phyloP scores from a whole-genome alignment of 2,329 filamentous ascomycete species.

The Zopfia rhizophila region DNA sequence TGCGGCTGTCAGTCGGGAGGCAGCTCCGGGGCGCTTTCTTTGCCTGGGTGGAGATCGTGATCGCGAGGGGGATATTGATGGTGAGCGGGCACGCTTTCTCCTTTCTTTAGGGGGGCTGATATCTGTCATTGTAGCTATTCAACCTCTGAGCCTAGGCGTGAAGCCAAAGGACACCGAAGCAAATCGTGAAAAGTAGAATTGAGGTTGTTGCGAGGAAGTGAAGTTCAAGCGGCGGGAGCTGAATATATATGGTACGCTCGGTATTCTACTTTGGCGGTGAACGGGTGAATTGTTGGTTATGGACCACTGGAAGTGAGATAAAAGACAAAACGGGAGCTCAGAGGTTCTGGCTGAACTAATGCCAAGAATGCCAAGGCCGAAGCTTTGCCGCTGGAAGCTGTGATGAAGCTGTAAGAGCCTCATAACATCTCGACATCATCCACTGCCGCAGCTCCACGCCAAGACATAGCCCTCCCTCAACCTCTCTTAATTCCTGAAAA shows the following conservation, averaged over 20 bases:
- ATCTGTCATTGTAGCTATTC: slow-evolving; percentile 34
- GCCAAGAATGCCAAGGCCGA: not conserved
- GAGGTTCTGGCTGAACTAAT: slow-evolving; percentile 1
- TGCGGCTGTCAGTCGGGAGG: slow-evolving; percentile 70
- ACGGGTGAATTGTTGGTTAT: not conserved
- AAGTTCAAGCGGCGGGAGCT: not conserved
- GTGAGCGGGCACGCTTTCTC: slow-evolving; percentile 39
- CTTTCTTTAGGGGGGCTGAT: slow-evolving; percentile 27
- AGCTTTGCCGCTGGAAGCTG: slow-evolving; percentile 12
- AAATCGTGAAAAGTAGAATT: not conserved
- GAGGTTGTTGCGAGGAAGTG: not conserved
- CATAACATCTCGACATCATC: slow-evolving; percentile 24
- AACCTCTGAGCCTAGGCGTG: no score
- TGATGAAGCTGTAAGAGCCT: no score
- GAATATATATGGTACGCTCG: not conserved
- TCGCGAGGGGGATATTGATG: slow-evolving; percentile 47
- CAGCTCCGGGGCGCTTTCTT: slow-evolving; percentile 68
- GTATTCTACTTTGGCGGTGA: not conserved
- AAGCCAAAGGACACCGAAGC: no score
- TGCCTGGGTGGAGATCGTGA: slow-evolving; percentile 65
- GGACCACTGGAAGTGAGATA: not conserved
- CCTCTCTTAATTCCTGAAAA: slow-evolving; percentile 11
- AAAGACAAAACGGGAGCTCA: not conserved
- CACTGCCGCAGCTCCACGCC: slow-evolving; percentile 8
- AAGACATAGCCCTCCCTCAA: slow-evolving; percentile 2